phyloP scores from a whole-genome alignment of 768 basidiomycete genomes.

The Termitomyces sp. region DNA sequence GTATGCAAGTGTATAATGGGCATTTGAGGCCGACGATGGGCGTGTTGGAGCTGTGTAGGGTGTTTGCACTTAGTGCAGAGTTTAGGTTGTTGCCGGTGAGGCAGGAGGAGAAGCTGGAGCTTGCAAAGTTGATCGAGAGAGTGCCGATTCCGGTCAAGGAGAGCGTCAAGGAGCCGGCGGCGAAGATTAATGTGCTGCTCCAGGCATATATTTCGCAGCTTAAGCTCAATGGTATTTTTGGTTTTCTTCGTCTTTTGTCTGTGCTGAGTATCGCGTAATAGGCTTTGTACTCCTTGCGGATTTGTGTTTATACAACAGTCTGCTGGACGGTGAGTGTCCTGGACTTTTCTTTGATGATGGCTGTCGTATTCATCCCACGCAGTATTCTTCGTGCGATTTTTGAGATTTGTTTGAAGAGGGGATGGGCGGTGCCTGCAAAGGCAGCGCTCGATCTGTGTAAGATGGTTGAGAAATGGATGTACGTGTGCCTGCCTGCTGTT shows the following conservation, averaged over 20 bases:
- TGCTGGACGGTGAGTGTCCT: constrained; percentile 67
- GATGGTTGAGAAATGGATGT: constrained; percentile 89
- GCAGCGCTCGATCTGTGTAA: constrained; percentile 92
- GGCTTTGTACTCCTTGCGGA: constrained; percentile 84
- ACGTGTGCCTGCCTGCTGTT: constrained; percentile 22
- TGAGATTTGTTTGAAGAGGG: constrained; percentile 95
- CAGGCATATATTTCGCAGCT: constrained; percentile 94
- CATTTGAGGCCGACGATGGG: constrained; percentile 86
- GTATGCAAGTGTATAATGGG: constrained; percentile 96
- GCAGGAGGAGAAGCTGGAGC: constrained; percentile 73
- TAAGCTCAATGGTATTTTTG: constrained; percentile 70
- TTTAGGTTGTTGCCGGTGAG: constrained; percentile 83
- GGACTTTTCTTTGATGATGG: neutral
- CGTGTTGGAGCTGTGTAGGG: constrained; percentile 86
- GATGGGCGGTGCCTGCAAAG: constrained; percentile 95
- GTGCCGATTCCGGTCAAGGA: constrained; percentile 99
- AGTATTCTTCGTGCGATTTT: constrained; percentile 95
- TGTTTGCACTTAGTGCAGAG: constrained; percentile 93
- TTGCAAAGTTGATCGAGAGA: constrained; percentile 84
- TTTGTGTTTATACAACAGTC: constrained; percentile 97
- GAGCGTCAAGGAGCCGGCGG: constrained; percentile 89
- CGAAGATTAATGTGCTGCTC: constrained; percentile 94
- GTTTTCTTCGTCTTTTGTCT: neutral
- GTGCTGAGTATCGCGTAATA: constrained; percentile 15
- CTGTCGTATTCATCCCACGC: neutral